phyloP scores from a whole-genome alignment of 495 filamentous ascomycete genomes.

The Chaetomium cochliodes region DNA sequence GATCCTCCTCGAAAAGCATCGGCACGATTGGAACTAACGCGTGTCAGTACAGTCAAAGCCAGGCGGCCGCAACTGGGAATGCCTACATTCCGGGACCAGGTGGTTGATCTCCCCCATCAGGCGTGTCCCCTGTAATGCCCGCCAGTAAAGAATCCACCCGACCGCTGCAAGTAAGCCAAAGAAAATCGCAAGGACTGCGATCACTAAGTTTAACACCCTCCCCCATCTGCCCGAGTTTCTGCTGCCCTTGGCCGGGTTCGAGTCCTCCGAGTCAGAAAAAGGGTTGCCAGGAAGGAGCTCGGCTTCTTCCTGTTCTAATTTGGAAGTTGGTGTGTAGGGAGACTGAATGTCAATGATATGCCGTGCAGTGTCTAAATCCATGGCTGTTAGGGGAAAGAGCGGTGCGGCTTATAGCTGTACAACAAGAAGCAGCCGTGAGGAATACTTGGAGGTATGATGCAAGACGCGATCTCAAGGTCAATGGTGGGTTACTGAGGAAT shows the following conservation, averaged over 20 bases:
- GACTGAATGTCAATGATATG: not conserved
- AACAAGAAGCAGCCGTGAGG: no score
- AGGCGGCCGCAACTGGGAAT: not conserved
- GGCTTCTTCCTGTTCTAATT: not conserved
- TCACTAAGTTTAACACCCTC: not conserved
- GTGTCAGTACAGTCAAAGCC: not conserved
- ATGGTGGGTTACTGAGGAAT: no score
- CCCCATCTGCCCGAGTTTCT: not conserved
- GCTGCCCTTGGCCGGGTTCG: not conserved
- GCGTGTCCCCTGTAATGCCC: not conserved
- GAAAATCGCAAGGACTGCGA: not conserved
- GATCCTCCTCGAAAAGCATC: slow-evolving; percentile 5
- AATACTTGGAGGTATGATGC: no score
- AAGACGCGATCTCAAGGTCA: no score
- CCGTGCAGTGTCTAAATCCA: not conserved
- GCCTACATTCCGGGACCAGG: slow-evolving; percentile 2
- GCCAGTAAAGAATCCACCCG: slow-evolving; percentile 2
- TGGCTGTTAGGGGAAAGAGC: no score
- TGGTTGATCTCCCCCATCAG: slow-evolving; percentile 4
- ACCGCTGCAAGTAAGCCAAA: not conserved
- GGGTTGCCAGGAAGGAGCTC: not conserved
- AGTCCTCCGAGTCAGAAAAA: not conserved
- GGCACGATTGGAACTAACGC: slow-evolving; percentile 5
- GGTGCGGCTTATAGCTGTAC: no score
- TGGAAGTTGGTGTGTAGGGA: not conserved